Base-by-base conservation (phyloP, 768 basidiomycete genomes). In the Lactarius deliciosus region DNA sequence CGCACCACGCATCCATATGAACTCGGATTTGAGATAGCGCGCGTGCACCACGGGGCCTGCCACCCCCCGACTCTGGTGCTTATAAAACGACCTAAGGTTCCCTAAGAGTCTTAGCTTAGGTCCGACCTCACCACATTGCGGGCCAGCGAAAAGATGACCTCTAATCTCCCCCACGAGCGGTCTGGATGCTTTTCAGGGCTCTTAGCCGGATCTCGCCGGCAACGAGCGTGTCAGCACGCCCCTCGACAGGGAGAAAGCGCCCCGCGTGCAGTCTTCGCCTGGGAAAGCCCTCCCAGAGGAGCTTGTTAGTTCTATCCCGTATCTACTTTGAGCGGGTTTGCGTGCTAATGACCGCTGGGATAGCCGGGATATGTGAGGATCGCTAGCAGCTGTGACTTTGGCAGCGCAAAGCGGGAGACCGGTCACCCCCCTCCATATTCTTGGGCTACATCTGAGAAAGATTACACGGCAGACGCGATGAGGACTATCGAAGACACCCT, bases 401-500 rank as follows among this genome's bases (percentile, higher is more conserved):
- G 57, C 36, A 58, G 28, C 56, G 41, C 53, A 40, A 43, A n/a
- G 59, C 34, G 45, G 25, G 59, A 70, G 38, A 28, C 30, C 11
- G n/a, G 67, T 55, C 30, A 70, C 40, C 54, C 72, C 64, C 34
- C 76, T 32, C 55, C 73, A 25, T 76, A 76, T 56, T 53, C 56
- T 50, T 62, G 68, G 55, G 20, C 65, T 20, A 67, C 47, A 3
- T 36, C 64, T 5, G 66, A 61, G 25, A 56, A 60, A 7, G 43
- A 64, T 10, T 67, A 69, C 34, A 38, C 60, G 18, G 68, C 78
- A 1, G 81, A 81, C 60, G 78, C 85, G n/a, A 73, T 83, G 56
- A 74, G 76, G 32, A 83, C 84, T 8, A 83, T 93, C 64, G 85
- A 87, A 61, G 69, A 73, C 3, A 78, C 78, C 50, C 70, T 94